phyloP scores from a whole-genome alignment of 139 green algal species.

The Coelastrella sp. region DNA sequence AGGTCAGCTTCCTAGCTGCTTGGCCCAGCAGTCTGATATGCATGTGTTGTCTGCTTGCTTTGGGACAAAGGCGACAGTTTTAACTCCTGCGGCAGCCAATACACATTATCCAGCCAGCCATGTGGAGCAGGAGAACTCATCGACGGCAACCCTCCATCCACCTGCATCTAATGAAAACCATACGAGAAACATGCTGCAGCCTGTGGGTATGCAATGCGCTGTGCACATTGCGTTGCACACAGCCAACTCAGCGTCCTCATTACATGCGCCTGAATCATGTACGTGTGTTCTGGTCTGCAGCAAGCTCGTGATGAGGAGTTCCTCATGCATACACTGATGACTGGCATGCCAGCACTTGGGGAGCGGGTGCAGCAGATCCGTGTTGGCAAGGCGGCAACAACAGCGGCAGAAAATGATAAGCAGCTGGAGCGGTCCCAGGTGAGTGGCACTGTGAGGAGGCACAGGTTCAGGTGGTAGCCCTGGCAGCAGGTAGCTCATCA shows the following conservation, averaged over 20 bases:
- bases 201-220: not conserved
- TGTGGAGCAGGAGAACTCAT: too few relatives aligned
- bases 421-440: constrained; percentile 71
- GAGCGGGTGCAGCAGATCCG: constrained; percentile 89
- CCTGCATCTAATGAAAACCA: too few relatives aligned
- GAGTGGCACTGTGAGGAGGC: not conserved
- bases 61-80: not conserved
- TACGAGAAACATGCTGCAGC: not conserved
- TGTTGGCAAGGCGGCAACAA: constrained; percentile 66
- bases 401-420: constrained; percentile 61
- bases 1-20: constrained; percentile 46
- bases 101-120: too few relatives aligned
- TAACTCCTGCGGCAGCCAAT: not conserved
- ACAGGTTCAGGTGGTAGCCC: too few relatives aligned
- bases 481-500: not conserved
- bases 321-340: constrained; percentile 86
- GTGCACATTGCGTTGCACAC: too few relatives aligned
- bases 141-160: too few relatives aligned
- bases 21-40: too few relatives aligned
- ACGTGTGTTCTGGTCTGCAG: constrained; percentile 33
- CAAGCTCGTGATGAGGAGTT: constrained; percentile 80
- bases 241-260: not conserved
- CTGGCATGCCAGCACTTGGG: constrained; percentile 81
- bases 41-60: too few relatives aligned
- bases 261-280: not conserved